Conservation (phyloP, 805 yeast species). For the Metschnikowia henanensis region DNA sequence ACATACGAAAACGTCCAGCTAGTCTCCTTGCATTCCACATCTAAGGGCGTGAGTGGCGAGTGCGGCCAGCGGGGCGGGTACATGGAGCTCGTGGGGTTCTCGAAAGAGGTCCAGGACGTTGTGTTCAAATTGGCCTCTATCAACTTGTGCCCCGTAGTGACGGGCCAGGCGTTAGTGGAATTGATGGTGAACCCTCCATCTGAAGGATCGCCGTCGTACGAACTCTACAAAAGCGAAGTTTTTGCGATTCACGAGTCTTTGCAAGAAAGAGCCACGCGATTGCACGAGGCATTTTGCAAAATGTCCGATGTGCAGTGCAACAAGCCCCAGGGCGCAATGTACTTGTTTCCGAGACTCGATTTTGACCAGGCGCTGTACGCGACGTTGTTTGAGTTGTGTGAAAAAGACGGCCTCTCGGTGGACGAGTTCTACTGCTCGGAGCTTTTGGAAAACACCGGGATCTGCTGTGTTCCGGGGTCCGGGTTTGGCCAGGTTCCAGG, state of each 20-base stretch:
- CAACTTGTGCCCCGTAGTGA: slow-evolving; percentile 89
- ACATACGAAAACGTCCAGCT: slow-evolving; percentile 73
- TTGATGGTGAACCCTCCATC: slow-evolving; percentile 92
- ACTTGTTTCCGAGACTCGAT: slow-evolving; percentile 79
- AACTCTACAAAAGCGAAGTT: slow-evolving; percentile 63
- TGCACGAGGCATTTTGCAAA: slow-evolving; percentile 68
- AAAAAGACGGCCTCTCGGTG: slow-evolving; percentile 53
- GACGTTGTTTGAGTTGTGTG: slow-evolving; percentile 63
- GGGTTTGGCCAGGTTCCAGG: slow-evolving; percentile 95
- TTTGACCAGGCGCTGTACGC: slow-evolving; percentile 49
- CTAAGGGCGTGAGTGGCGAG: slow-evolving; percentile 97
- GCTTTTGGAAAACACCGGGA: slow-evolving; percentile 84
- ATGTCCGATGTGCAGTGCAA: slow-evolving; percentile 87
- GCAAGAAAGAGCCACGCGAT: slow-evolving; percentile 56
- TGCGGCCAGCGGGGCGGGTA: slow-evolving; percentile 99
- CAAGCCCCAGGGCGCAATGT: slow-evolving; percentile 97
- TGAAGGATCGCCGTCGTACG: slow-evolving; percentile 73
- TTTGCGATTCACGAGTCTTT: slow-evolving; percentile 60
- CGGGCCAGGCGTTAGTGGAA: slow-evolving; percentile 93
- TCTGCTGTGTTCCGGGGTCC: slow-evolving; percentile 96
- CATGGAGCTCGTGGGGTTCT: slow-evolving; percentile 89
- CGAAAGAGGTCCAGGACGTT: slow-evolving; percentile 63
- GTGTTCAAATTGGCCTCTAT: slow-evolving; percentile 87
- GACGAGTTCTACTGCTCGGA: slow-evolving; percentile 91
- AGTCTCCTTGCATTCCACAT: slow-evolving; percentile 95